phyloP scores from a whole-genome alignment of 2,329 filamentous ascomycete genomes.

The Penicillium sp. region DNA sequence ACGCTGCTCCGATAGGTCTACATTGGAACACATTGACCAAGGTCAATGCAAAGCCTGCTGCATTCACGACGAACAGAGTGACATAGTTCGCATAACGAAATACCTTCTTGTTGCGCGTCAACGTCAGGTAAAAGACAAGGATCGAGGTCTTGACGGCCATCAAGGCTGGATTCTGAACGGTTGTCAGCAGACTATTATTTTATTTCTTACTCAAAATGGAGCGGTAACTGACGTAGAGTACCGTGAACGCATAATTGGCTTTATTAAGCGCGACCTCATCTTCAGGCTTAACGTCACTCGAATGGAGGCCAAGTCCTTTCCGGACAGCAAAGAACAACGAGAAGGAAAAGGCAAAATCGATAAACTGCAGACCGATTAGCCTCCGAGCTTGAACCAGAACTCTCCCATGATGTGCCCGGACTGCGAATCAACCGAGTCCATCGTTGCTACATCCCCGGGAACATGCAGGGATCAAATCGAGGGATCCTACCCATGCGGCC shows the following conservation, averaged over 20 bases:
- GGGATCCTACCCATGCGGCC: slow-evolving; percentile 63
- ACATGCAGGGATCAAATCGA: slow-evolving; percentile 12
- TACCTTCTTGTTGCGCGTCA: slow-evolving; percentile 73
- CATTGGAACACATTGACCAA: slow-evolving; percentile 88
- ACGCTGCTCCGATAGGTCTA: slow-evolving; percentile 67
- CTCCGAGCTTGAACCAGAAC: slow-evolving; percentile 1
- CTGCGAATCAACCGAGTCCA: not conserved
- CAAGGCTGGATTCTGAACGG: slow-evolving; percentile 71
- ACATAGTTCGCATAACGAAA: slow-evolving; percentile 79
- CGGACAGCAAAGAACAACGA: slow-evolving; percentile 45
- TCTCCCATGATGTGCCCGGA: slow-evolving; percentile 1
- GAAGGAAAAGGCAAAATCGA: slow-evolving; percentile 47
- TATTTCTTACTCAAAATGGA: not conserved
- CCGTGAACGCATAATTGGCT: slow-evolving; percentile 57
- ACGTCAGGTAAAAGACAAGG: slow-evolving; percentile 79
- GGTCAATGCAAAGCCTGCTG: slow-evolving; percentile 73
- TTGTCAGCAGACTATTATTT: not conserved
- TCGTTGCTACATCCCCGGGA: slow-evolving; percentile 9
- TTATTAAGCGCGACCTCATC: slow-evolving; percentile 39
- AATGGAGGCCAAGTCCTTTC: slow-evolving; percentile 45
- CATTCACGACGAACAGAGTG: slow-evolving; percentile 72
- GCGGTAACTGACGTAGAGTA: slow-evolving; percentile 52
- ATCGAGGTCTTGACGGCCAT: slow-evolving; percentile 95
- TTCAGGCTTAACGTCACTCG: slow-evolving; percentile 33
- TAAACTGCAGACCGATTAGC: slow-evolving; percentile 28